Base-by-base conservation (phyloP, 2,329 filamentous ascomycete genomes). In the Fusarium miscanthi region DNA sequence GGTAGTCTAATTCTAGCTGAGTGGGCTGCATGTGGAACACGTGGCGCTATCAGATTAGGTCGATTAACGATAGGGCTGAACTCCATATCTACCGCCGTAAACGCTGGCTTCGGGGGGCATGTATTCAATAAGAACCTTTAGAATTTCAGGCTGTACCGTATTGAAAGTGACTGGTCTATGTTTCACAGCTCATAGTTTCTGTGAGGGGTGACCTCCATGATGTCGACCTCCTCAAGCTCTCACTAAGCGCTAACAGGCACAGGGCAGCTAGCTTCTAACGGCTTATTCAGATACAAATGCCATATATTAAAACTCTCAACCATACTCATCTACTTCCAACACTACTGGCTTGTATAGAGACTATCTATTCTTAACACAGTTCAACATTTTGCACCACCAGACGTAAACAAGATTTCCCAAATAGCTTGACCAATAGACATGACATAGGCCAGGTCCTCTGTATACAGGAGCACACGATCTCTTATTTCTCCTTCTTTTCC, bases 391-490 rank as follows among this genome's bases (percentile, higher is more conserved):
- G 16, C 14, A 25, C 23, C 21, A 3, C 23, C 10, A 27, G 10
- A 5, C 23, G 12, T 27, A 17, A 45, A 16, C 5, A 27, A 27
- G 14, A 4, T 19, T 19, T 3, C 11, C 23, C 25, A 11, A 43
- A 19, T 10, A 25, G 6, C n/a, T 17, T 25, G 23, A 4, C 6
- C 23, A 25, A 16, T 17, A 8, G 17, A 25, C 21, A n/a, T 12
- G 17, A 25, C 21, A n/a, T 12, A 25, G 41, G 9, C n/a, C 7
- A 43, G 23, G 9, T 1, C 16, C 14, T 27, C 42, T 4, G 1
- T 4, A 30, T 5, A 4, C 13, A 21, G 19, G 10, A 16, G 43
- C 5, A 3, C 19, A 4, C 14, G 6, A 10, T 3, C 5, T 14
- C 25, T 12, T 43, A 43, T 25, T 25, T 46, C 19, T n/a, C 43